Percentiles rank a stretch among this genome's conserved stretches.
Evolutionary conservation across 495 filamentous ascomycete species (phyloP).

Genomic region (Xylaria castorea): DNA sequence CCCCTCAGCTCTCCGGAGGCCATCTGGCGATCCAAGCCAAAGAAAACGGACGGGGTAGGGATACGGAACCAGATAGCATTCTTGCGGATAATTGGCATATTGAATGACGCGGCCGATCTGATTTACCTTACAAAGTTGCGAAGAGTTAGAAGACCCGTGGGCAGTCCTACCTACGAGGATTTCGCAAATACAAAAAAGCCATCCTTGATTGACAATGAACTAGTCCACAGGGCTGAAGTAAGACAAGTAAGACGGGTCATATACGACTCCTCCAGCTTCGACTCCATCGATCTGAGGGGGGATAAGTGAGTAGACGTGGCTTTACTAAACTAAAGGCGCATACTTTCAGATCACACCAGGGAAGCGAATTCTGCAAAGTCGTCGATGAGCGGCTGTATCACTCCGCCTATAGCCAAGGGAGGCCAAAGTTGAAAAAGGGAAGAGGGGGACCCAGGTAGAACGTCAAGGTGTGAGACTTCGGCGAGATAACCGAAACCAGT

Average conservation of each 20-base stretch:
- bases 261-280: not conserved
- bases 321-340: not conserved
- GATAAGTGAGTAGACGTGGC: not conserved
- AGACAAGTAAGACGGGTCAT: not conserved
- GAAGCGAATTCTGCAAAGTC: not conserved
- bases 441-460: not conserved
- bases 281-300: not conserved
- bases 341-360: not conserved
- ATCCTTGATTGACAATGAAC: not conserved
- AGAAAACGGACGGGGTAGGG: not conserved
- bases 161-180: not conserved
- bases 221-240: conserved; percentile 2
- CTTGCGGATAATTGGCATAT: not conserved
- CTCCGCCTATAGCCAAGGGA: not conserved
- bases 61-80: not conserved
- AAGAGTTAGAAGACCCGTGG: not conserved
- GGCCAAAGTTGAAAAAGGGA: not conserved
- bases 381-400: not conserved
- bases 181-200: not conserved
- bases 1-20: conserved; percentile 1
- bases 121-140: not conserved
- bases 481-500: not conserved
- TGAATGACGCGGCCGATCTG: not conserved
- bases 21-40: not conserved
- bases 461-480: not conserved